These are phyloP conservation scores for Ogataea polymorpha DNA, from an alignment of 805 yeast species.

Conservation along the genomic window DNA sequence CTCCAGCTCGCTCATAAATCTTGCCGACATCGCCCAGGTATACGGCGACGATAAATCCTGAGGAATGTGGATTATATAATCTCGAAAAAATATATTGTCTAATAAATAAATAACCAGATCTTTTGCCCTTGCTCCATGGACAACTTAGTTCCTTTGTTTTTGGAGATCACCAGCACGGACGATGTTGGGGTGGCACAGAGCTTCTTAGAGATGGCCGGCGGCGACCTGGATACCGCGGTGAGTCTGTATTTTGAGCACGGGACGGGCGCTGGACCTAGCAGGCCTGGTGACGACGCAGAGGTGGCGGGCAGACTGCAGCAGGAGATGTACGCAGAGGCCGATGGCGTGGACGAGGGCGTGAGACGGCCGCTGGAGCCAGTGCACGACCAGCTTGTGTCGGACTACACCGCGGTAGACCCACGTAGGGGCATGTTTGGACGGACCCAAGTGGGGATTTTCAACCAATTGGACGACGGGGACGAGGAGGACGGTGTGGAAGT, in stretches of 20 bases:
- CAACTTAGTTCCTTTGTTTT: slow-evolving; percentile 63
- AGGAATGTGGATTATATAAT: slow-evolving; percentile 1
- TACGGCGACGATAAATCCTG: slow-evolving; percentile 2
- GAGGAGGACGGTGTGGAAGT: slow-evolving; percentile 29
- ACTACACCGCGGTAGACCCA: slow-evolving; percentile 20
- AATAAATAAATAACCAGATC: background rate
- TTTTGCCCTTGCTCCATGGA: slow-evolving; percentile 20
- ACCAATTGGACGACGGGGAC: slow-evolving; percentile 39
- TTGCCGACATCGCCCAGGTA: slow-evolving; percentile 14
- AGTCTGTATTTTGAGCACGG: slow-evolving; percentile 76
- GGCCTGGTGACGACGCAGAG: slow-evolving; percentile 38
- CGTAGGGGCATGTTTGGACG: slow-evolving; percentile 47
- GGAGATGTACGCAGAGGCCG: slow-evolving; percentile 52
- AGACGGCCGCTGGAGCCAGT: slow-evolving; percentile 77
- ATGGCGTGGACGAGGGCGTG: slow-evolving; percentile 42
- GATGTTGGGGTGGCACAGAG: slow-evolving; percentile 68
- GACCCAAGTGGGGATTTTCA: slow-evolving; percentile 53
- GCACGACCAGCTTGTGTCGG: slow-evolving; percentile 56
- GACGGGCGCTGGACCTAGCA: slow-evolving; percentile 24
- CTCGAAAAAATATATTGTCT: background rate
- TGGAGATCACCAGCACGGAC: slow-evolving; percentile 77
- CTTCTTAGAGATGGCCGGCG: slow-evolving; percentile 75
- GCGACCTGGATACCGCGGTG: slow-evolving; percentile 79
- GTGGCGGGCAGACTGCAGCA: slow-evolving; percentile 61
- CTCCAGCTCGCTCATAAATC: slow-evolving; percentile 12